Evolutionary conservation across 495 filamentous ascomycete genomes (phyloP).

Genomic region (Elasticomyces elasticus): DNA sequence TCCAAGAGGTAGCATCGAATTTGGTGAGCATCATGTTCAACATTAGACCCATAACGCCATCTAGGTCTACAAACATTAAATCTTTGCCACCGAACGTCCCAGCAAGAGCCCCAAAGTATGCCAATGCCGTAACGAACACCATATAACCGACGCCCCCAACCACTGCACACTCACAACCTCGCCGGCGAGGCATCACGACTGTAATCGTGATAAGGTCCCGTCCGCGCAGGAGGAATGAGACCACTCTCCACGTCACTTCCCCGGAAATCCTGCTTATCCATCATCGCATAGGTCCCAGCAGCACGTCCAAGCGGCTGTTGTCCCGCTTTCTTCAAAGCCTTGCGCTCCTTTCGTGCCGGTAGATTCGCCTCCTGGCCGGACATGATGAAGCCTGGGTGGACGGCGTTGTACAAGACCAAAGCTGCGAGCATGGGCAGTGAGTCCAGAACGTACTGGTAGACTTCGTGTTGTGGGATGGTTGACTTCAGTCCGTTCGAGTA

Average conservation of each 20-base stretch:
- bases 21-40: no score
- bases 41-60: no score
- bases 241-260: background rate
- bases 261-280: background rate
- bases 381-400: constrained; percentile 14
- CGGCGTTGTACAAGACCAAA: constrained; percentile 12
- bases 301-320: background rate
- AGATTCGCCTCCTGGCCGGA: constrained; percentile 10
- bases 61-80: no score
- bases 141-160: background rate
- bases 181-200: background rate
- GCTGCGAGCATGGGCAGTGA: constrained; percentile 11
- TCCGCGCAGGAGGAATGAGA: background rate
- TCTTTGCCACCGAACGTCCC: no score
- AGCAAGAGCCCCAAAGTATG: no score
- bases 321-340: constrained; percentile 7
- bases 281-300: background rate
- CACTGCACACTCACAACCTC: background rate
- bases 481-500: constrained; percentile 10
- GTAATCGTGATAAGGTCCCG: background rate
- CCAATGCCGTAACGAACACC: background rate
- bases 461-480: constrained; percentile 14
- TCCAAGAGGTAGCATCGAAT: no score
- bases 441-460: constrained; percentile 19
- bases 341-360: constrained; percentile 13